These are phyloP conservation scores for Kalmanozyma brasiliensis DNA, from an alignment of 1,284 basidiomycete genomes.

Conservation along the genomic window DNA sequence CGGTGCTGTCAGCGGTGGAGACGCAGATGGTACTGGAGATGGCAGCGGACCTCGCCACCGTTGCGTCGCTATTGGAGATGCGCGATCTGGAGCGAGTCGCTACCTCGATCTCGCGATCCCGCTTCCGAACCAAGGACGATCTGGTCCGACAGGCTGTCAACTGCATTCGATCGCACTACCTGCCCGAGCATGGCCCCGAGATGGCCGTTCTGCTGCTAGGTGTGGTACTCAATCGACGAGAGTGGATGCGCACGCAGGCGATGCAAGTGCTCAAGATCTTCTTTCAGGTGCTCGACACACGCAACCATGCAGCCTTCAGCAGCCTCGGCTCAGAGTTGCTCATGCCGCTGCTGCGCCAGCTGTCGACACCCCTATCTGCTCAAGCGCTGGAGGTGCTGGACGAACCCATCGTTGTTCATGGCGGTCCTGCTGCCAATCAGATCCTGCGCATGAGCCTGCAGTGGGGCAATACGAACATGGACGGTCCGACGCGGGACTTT, in stretches of 20 bases:
- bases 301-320: conserved; percentile 74
- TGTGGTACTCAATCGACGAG: conserved; percentile 83
- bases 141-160: conserved; percentile 88
- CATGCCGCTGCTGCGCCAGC: conserved; percentile 86
- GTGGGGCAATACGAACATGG: conserved; percentile 46
- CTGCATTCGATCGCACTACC: conserved; percentile 83
- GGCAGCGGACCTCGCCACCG: conserved; percentile 78
- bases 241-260: conserved; percentile 82
- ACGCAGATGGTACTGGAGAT: conserved; percentile 76
- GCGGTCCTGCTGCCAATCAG: conserved; percentile 80
- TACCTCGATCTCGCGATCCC: conserved; percentile 84
- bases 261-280: conserved; percentile 90
- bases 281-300: conserved; percentile 84
- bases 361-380: conserved; percentile 84
- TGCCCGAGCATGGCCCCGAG: conserved; percentile 76
- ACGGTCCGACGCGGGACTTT: conserved; percentile 42
- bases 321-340: conserved; percentile 84
- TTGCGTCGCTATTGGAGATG: conserved; percentile 79
- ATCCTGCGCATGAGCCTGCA: conserved; percentile 81
- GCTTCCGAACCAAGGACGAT: conserved; percentile 92
- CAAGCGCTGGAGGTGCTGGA: conserved; percentile 91
- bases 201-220: conserved; percentile 83
- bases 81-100: conserved; percentile 85
- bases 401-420: conserved; percentile 80
- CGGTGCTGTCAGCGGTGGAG: conserved; percentile 72